Evolutionary conservation across 2,329 filamentous ascomycete genomes (phyloP), one percentile per base, ranked within the genome.

Genomic region (Verticillium isaacii): DNA sequence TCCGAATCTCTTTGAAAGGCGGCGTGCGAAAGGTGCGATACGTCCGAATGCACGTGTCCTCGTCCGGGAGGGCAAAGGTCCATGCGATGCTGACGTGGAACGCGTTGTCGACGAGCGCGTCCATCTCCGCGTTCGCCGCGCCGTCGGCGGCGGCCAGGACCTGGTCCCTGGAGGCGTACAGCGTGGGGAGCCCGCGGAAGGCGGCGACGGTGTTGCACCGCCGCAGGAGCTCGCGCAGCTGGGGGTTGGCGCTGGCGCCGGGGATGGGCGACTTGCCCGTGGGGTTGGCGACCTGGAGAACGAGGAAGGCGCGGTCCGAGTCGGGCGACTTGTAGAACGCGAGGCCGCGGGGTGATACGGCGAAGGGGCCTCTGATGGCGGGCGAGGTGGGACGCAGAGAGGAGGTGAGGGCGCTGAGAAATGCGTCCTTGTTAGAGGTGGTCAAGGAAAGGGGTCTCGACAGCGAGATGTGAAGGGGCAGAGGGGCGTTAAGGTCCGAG

Each of bases 81-180:
- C 94, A 98, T 0, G 89, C 95, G 61, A 99, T 86, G 56, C 93
- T 97, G 63, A 98, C 78, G 74, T 99, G 95, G 70, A 97, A 97
- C 25, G 84, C 85, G 57, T 81, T 73, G 5, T 68, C 67, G 9
- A 72, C 66, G 57, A 64, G 37, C 67, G 71, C 39, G 32, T 61
- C 59, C 17, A 34, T 45, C 14, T 65, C 60, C 23, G 59, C 58
- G 9, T 66, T 71, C 7, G 64, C 41, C 11, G 71, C 72, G 5
- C 60, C 63, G 6, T 63, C 23, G 5, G 9, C 25, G 25, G 39
- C 39, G 7, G 37, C 57, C 11, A 19, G 17, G 45, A 52, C 45
- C 19, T 52, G 45, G 0, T 25, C 45, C 12, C 8, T 23, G 29
- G 54, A 34, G 8, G 54, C 25, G 73, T 98, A 98, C 1, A 98